phyloP scores from a whole-genome alignment of 2,329 filamentous ascomycete genomes.

The Calonectria multiphialidica region DNA sequence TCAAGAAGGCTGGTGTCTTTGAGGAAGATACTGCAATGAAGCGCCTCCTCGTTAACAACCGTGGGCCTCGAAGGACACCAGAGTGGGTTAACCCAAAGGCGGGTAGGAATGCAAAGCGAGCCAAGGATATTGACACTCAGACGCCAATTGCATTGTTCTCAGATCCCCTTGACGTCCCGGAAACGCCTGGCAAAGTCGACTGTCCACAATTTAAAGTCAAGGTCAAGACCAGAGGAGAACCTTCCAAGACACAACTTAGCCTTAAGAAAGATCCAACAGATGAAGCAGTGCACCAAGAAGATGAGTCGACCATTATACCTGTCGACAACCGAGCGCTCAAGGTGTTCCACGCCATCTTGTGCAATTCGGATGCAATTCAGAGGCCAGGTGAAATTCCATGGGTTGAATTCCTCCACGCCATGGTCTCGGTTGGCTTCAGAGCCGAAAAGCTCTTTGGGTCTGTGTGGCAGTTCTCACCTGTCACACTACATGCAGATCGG shows the following conservation, averaged over 20 bases:
- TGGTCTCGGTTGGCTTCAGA: slow-evolving; percentile 62
- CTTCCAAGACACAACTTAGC: not conserved
- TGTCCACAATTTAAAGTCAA: not conserved
- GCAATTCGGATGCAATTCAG: slow-evolving; percentile 37
- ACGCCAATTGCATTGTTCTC: not conserved
- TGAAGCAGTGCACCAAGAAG: not conserved
- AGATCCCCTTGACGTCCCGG: not conserved
- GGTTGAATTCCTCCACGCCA: slow-evolving; percentile 66
- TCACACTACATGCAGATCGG: not conserved
- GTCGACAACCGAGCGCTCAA: not conserved
- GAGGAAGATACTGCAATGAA: not conserved
- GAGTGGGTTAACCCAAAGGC: not conserved
- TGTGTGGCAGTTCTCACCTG: slow-evolving; percentile 69
- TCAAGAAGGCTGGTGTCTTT: not conserved
- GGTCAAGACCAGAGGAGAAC: not conserved
- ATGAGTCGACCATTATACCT: not conserved
- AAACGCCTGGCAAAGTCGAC: no score
- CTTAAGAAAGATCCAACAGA: not conserved
- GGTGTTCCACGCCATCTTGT: not conserved
- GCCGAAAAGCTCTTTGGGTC: slow-evolving; percentile 71
- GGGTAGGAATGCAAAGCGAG: not conserved
- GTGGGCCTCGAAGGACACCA: not conserved
- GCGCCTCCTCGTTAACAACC: not conserved
- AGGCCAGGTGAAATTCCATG: slow-evolving; percentile 63
- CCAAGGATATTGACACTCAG: not conserved